Evolutionary conservation across 2,329 filamentous ascomycete genomes (phyloP).

Genomic region (Fusarium palustre): DNA sequence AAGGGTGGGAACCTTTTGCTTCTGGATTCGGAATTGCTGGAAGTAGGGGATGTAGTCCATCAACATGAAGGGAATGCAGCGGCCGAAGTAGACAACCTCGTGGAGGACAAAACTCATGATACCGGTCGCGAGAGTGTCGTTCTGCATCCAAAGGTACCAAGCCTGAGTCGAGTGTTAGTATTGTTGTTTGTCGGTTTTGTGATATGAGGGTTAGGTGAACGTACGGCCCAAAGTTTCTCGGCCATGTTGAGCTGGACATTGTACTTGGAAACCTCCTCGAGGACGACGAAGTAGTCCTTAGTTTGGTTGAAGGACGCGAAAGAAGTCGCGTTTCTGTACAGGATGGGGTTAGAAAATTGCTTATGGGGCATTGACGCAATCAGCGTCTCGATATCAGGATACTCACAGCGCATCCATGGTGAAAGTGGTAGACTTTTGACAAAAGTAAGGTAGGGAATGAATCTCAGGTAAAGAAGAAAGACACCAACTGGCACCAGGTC

Average conservation of each 20-base stretch:
- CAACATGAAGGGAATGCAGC: conserved; percentile 90
- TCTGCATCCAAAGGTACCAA: conserved; percentile 98
- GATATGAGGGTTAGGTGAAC: conserved; percentile 50
- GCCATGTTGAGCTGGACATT: conserved; percentile 88
- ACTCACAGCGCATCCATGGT: conserved; percentile 46
- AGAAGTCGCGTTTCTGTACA: conserved; percentile 65
- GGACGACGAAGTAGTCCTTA: conserved; percentile 66
- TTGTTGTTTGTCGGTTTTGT: conserved; percentile 18
- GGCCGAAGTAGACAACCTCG: conserved; percentile 93
- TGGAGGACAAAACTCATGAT: conserved; percentile 98
- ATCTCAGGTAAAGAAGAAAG: conserved; percentile 13
- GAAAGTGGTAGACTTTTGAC: conserved; percentile 20
- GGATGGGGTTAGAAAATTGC: conserved; percentile 33
- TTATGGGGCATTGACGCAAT: conserved; percentile 25
- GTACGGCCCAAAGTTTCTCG: conserved; percentile 89
- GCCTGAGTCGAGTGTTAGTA: conserved; percentile 60
- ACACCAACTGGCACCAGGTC: conserved; percentile 39
- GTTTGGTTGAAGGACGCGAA: conserved; percentile 61
- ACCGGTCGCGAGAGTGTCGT: conserved; percentile 94
- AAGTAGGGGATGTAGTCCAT: conserved; percentile 90
- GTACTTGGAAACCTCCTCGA: conserved; percentile 74
- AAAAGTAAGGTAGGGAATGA: conserved; percentile 21
- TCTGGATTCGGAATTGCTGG: conserved; percentile 94
- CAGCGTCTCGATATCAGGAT: conserved; percentile 26
- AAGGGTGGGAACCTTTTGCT: conserved; percentile 87